Evolutionary conservation across 1,284 basidiomycete species (phyloP), one percentile per base, ranked within the genome.

Genomic region (Microbotryum silenes-acaulis): DNA sequence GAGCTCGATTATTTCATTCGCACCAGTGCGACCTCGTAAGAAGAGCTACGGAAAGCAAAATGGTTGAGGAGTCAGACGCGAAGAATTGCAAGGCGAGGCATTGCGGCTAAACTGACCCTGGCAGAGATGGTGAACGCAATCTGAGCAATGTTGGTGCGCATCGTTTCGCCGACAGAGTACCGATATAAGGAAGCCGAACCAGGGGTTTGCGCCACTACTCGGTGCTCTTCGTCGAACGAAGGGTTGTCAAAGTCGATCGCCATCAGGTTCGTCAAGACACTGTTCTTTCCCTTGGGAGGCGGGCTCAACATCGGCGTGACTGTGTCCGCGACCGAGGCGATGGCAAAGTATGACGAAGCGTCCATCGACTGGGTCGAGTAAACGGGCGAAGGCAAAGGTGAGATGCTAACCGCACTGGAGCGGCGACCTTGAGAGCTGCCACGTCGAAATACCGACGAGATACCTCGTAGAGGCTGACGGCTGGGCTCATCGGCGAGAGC

Each of bases 161-260:
- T 59, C 37, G 66, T 65, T 45, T 71, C 70, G 27, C 70, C 70
- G 25, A 67, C 27, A 50, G 64, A 62, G 49, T 68, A 71, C 3
- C 62, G 64, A 37, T 60, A 66, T 4, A 64, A 29, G 18, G 50
- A 52, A 4, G 18, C 8, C 5, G 25, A n/a, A 20, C 37, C n/a
- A 21, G n/a, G 21, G 48, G 55, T 21, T 48, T 14, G 23, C 14
- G 37, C 29, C 25, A 52, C 51, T 6, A 27, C 23, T 31, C 14
- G 44, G 29, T 27, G 56, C n/a, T 27, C 54, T 25, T n/a, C 44
- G 59, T 33, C 42, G 53, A 14, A 14, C 44, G 23, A 33, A 21
- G 45, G 46, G 48, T 7, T 33, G 53, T 54, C 44, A 44, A 21
- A 23, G 23, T 25, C 18, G 47, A 42, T 21, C n/a, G 21, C 49